Evolutionary conservation across 306 rosid species (phyloP).

Genomic region (Dryas alaskensis): DNA sequence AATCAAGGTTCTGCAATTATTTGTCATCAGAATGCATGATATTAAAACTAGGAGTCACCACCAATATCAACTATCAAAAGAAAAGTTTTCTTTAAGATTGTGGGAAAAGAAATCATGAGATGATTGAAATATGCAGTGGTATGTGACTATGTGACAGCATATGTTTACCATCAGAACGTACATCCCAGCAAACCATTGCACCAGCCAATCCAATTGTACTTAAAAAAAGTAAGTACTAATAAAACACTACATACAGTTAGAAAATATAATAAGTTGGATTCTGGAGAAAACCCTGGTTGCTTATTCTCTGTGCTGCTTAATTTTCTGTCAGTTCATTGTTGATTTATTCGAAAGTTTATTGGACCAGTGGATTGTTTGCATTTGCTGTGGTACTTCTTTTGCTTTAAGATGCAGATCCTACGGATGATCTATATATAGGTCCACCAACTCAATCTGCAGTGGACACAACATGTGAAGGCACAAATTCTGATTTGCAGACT

Average conservation of each 20-base stretch:
- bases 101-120: not conserved
- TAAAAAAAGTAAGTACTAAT: not conserved
- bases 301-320: not conserved
- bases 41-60: not conserved
- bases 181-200: conserved; percentile 4
- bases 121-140: not conserved
- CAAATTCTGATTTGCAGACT: conserved; percentile 23
- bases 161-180: not conserved
- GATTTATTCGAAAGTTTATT: not conserved
- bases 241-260: not conserved
- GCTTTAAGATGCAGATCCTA: conserved; percentile 6
- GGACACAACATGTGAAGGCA: conserved; percentile 55
- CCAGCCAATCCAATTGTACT: conserved; percentile 3
- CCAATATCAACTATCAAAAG: not conserved
- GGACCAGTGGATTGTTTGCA: not conserved
- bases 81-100: not conserved
- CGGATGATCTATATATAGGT: conserved; percentile 27
- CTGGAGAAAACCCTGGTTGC: not conserved
- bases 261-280: not conserved
- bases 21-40: not conserved
- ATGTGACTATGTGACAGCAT: not conserved
- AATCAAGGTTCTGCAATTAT: conserved; percentile 3
- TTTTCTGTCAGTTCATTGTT: not conserved
- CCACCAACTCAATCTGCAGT: conserved; percentile 26
- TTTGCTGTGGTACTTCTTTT: not conserved